Percentiles rank a stretch among this genome's conserved stretches.
phyloP scores from a whole-genome alignment of 1,139 yeast genomes.

The Pichia sp. region DNA sequence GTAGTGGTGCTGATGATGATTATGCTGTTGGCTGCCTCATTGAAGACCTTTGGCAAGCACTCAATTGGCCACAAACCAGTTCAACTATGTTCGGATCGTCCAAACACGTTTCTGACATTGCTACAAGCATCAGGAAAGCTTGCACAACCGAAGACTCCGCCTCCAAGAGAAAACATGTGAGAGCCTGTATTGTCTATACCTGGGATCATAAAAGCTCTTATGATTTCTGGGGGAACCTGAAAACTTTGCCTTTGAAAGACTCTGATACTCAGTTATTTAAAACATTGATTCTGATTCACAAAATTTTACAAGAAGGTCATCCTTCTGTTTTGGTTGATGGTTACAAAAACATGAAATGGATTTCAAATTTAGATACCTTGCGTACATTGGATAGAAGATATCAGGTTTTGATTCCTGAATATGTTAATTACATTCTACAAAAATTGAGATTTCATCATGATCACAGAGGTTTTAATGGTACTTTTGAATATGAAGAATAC shows the following conservation, averaged over 20 bases:
- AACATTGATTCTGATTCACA: constrained; percentile 81
- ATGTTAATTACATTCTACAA: constrained; percentile 60
- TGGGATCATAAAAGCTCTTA: constrained; percentile 91
- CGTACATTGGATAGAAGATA: constrained; percentile 40
- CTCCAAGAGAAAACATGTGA: constrained; percentile 91
- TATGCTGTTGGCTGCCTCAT: too few relatives aligned
- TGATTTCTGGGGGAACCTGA: constrained; percentile 83
- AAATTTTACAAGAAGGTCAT: constrained; percentile 96
- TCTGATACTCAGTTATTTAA: constrained; percentile 84
- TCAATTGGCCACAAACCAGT: background rate
- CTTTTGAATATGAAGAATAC: constrained; percentile 93
- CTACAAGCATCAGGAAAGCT: constrained; percentile 75
- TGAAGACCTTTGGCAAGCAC: too few relatives aligned
- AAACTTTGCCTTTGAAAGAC: constrained; percentile 70
- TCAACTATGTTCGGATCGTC: constrained; percentile 16
- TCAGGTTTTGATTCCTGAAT: constrained; percentile 71
- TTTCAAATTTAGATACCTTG: constrained; percentile 44
- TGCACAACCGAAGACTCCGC: constrained; percentile 83
- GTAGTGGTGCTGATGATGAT: too few relatives aligned
- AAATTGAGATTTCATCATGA: constrained; percentile 79
- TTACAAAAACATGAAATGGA: constrained; percentile 63
- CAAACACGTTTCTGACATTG: constrained; percentile 42
- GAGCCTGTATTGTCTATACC: constrained; percentile 89
- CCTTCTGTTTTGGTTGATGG: constrained; percentile 80
- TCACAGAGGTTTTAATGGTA: constrained; percentile 89